phyloP scores from a whole-genome alignment of 371 early-diverging fungal species.

The Amoeboaphelidium protococcarum region DNA sequence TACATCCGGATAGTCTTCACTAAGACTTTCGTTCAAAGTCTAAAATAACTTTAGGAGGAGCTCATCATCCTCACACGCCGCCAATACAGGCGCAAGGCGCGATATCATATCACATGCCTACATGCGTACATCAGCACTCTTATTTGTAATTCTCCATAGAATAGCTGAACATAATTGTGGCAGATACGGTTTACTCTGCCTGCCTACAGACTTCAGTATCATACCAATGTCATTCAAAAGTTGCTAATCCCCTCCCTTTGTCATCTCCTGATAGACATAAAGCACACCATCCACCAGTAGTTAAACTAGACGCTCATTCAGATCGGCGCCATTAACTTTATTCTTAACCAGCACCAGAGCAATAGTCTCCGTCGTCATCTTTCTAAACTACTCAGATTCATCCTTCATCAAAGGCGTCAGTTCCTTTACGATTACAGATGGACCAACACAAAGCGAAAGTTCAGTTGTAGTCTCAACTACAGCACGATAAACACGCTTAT shows the following conservation, averaged over 20 bases:
- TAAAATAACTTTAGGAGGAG: constrained; percentile 70
- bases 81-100: constrained; percentile 74
- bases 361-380: constrained; percentile 90
- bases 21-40: constrained; percentile 81
- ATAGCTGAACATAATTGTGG: constrained; percentile 77
- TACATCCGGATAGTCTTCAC: constrained; percentile 95
- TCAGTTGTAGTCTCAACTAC: constrained; percentile 87
- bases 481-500: constrained; percentile 66
- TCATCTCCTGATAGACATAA: constrained; percentile 90
- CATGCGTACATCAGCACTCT: constrained; percentile 78
- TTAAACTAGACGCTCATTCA: constrained; percentile 61
- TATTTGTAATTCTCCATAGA: constrained; percentile 88
- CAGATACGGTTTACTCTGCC: constrained; percentile 66
- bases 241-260: constrained; percentile 42
- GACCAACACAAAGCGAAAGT: constrained; percentile 73
- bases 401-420: constrained; percentile 80
- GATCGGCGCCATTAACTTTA: constrained; percentile 54
- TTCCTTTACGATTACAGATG: constrained; percentile 51
- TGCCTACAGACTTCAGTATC: constrained; percentile 64
- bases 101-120: constrained; percentile 89
- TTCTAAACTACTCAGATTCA: constrained; percentile 74
- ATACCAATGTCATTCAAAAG: constrained; percentile 82
- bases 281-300: constrained; percentile 78
- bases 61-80: constrained; percentile 76
- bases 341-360: constrained; percentile 44